phyloP scores from a whole-genome alignment of 2,329 filamentous ascomycete genomes.

The Clarireedia monteithiana region DNA sequence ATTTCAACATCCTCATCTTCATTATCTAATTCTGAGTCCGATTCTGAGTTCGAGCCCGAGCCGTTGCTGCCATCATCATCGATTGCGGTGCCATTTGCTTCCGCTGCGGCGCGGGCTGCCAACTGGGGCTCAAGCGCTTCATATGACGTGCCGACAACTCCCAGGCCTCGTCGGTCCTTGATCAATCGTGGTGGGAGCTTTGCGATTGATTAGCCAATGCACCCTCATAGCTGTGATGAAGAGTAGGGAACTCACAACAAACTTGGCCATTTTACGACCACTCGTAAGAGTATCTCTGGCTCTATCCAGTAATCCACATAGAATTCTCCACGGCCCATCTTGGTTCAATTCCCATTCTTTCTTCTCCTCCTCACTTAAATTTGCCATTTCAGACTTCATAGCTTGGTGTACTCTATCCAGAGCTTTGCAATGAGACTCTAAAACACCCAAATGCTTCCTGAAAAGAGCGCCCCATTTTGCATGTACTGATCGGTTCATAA shows the following conservation, averaged over 20 bases:
- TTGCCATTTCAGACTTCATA: slow-evolving; percentile 14
- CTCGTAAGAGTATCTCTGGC: slow-evolving; percentile 14
- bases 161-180: slow-evolving; percentile 19
- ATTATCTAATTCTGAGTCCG: not conserved
- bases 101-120: slow-evolving; percentile 12
- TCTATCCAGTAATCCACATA: slow-evolving; percentile 22
- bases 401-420: slow-evolving; percentile 18
- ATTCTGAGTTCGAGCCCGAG: not conserved
- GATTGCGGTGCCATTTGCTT: not conserved
- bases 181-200: slow-evolving; percentile 14
- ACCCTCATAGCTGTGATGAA: not conserved
- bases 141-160: slow-evolving; percentile 16
- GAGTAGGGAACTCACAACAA: slow-evolving; percentile 17
- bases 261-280: slow-evolving; percentile 15
- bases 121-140: slow-evolving; percentile 14
- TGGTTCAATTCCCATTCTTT: slow-evolving; percentile 20
- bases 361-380: slow-evolving; percentile 17
- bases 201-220: not conserved
- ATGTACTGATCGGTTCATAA: slow-evolving; percentile 25
- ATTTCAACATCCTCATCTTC: slow-evolving; percentile 6
- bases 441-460: slow-evolving; percentile 21
- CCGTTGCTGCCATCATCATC: not conserved
- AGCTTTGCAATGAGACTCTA: slow-evolving; percentile 21
- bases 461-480: slow-evolving; percentile 29
- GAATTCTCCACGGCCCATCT: slow-evolving; percentile 21